phyloP scores from a whole-genome alignment of 2,329 filamentous ascomycete genomes.

The Sclerotinia trifoliorum region DNA sequence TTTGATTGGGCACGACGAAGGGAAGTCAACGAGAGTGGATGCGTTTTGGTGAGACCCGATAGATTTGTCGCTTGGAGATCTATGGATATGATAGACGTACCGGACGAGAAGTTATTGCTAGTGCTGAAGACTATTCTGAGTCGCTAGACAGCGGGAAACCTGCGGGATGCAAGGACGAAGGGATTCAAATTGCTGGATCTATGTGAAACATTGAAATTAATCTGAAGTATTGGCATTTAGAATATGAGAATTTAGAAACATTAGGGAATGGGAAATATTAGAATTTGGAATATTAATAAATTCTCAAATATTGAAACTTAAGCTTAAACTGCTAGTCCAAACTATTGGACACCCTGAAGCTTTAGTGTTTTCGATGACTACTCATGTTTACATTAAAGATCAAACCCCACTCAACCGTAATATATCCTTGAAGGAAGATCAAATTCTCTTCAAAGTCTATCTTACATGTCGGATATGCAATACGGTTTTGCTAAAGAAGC shows the following conservation, averaged over 20 bases:
- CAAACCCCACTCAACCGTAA: background rate
- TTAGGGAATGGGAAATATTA: too few species aligned
- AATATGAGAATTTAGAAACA: too few species aligned
- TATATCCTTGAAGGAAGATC: background rate
- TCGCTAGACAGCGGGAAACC: background rate
- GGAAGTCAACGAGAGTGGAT: constrained; percentile 23
- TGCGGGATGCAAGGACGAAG: too few species aligned
- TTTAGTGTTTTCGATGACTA: background rate
- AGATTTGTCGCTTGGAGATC: constrained; percentile 27
- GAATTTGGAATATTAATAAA: too few species aligned
- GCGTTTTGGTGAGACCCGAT: constrained; percentile 29
- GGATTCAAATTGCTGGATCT: too few species aligned
- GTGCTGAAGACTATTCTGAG: background rate
- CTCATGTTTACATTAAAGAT: background rate
- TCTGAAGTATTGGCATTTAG: background rate
- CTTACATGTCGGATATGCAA: background rate
- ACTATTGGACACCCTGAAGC: too few species aligned
- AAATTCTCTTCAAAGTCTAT: background rate
- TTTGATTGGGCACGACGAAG: constrained; percentile 22
- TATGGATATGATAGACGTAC: constrained; percentile 12
- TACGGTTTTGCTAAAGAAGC: background rate
- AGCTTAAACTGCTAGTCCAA: too few species aligned
- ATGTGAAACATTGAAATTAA: background rate
- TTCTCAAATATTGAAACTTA: too few species aligned
- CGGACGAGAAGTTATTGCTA: constrained; percentile 3